Evolutionary conservation across 139 green algal genomes (phyloP), one percentile per base, ranked within the genome.

Genomic region (Tetraselmis chui): DNA sequence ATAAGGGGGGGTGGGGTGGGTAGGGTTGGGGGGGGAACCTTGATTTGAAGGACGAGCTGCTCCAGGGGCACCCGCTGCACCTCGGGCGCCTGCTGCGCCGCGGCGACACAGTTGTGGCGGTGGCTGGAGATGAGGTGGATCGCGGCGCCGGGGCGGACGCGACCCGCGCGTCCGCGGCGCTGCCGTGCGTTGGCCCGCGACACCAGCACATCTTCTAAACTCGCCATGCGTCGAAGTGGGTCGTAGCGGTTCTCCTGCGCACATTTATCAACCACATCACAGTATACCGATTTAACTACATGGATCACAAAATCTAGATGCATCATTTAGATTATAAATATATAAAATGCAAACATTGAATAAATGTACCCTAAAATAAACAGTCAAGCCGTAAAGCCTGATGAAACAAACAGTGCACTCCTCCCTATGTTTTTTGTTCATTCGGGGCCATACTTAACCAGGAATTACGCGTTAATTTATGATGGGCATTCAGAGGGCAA

Each of bases 31-130:
- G 11, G 18, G 45, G 45, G 5, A 5, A 67, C 45, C 45, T 67
- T 67, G 45, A 67, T 67, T 18, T 67, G 45, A 78, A 99, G 88
- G 79, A 95, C 94, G 31, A 99, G 88, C 87, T 96, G 92, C 86
- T 99, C 94, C 75, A 99, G 89, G 0, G 96, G 92, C 28, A 98
- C 94, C 0, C 96, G 89, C 30, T 90, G 89, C 81, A 99, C 95
- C 84, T 98, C 95, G 0, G 94, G 96, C 0, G 90, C 85, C 84
- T 95, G 91, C 80, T 67, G 45, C 45, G 45, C 45, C 45, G 45
- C 45, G 45, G 45, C 45, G 45, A 67, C 18, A 18, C 45, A 67
- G 45, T 67, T 67, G 45, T 67, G 45, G 11, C 45, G 45, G 45
- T 67, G 45, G 45, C 45, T 67, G 45, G 11, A 25, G 59, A 85